Base-by-base conservation (phyloP, 2,329 filamentous ascomycete species). In the Aspergillus eucalypticola region DNA sequence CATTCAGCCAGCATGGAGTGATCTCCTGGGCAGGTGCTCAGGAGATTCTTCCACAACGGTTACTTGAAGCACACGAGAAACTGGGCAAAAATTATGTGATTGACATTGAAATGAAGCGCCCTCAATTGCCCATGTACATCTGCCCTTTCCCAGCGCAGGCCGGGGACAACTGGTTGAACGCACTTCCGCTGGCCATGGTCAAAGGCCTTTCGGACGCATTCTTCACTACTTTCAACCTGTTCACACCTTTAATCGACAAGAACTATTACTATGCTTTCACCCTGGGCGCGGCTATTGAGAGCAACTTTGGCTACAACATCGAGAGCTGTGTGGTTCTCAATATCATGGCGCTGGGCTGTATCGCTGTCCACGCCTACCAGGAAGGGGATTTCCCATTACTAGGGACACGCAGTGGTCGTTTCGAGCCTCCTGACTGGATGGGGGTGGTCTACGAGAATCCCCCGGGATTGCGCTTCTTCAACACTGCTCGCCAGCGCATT, bases 171-270 rank as follows among this genome's bases (percentile, higher is more conserved):
- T 84, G 81, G 82, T 67, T 84, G 35, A 77, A 81, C 49, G 71
- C 72, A 3, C 73, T 84, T 3, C 79, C 80, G 8, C 67, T 83
- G 32, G 76, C 80, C 0, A 76, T 81, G 42, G 76, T 84, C 56
- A 82, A 81, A 61, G 81, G 81, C 0, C 73, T 85, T n/a, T 78
- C 80, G 8, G 80, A 83, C 69, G 80, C 80, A 0, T 84, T 83
- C 61, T 84, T 84, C 66, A 74, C 79, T n/a, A 81, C 82, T 0
- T 84, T 84, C 64, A 82, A 84, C 64, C 81, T 81, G 0, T 82
- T 77, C 27, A 83, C 79, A 15, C 83, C 83, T 0, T 78, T 83
- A 21, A 77, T 85, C 54, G 82, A 85, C 63, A 81, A 82, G 59
- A 77, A 77, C 17, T 78, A 82, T 57, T 84, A 83, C 67, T 81